These are phyloP conservation scores for Plasmodium coatneyi DNA, from an alignment of 169 alveolate genomes.

Conservation along the genomic window DNA sequence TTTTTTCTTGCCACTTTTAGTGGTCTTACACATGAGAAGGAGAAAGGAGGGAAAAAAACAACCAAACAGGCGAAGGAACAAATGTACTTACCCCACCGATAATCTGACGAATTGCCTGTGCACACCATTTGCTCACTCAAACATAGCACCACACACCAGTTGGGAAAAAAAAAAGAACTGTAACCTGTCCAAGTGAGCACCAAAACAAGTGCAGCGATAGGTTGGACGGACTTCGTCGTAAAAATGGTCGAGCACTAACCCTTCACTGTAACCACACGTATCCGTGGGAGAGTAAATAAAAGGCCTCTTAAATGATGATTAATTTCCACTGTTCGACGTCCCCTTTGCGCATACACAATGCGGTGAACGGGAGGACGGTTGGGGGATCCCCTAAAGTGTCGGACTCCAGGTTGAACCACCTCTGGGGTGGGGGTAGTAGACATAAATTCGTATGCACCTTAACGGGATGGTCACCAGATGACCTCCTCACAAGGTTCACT, in stretches of 20 bases:
- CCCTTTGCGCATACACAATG: background rate
- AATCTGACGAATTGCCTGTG: background rate
- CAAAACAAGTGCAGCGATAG: background rate
- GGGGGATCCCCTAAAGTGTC: background rate
- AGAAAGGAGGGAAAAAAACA: background rate
- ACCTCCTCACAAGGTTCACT: background rate
- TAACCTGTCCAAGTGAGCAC: background rate
- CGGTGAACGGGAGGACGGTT: background rate
- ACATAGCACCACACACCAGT: background rate
- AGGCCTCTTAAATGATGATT: background rate
- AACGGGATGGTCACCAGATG: background rate
- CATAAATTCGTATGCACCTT: background rate
- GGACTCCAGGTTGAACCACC: background rate
- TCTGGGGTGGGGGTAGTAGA: background rate
- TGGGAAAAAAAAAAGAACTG: background rate
- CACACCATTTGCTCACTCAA: background rate
- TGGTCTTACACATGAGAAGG: background rate
- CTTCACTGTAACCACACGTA: background rate
- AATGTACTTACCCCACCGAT: background rate
- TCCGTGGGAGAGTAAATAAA: background rate
- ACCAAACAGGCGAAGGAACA: background rate
- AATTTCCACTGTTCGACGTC: background rate
- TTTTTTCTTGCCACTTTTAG: background rate
- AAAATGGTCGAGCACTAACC: background rate
- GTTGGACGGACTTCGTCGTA: background rate